A percentile compares a stretch with the other conserved stretches of the same genome.
Conservation (phyloP, 345 rosid species). For the Salix suchowensis region DNA sequence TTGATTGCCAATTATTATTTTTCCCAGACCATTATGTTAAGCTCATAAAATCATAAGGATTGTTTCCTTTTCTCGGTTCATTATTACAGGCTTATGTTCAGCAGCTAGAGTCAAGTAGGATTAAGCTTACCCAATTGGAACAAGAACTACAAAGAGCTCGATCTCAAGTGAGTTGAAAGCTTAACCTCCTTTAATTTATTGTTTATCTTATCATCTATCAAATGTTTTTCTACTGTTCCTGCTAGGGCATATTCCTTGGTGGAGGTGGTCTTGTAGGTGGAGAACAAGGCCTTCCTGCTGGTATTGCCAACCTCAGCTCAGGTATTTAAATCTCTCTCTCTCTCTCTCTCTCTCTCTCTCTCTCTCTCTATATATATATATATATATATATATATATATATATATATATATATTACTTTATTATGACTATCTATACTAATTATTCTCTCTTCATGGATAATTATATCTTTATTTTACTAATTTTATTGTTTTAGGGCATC, state of each 20-base stretch:
- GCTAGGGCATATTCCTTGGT: constrained; percentile 76
- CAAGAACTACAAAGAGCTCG: constrained; percentile 92
- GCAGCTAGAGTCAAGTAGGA: constrained; percentile 91
- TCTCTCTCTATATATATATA: too few species aligned
- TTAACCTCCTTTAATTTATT: background rate
- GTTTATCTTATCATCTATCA: background rate
- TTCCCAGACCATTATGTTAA: background rate
- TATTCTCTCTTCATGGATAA: background rate
- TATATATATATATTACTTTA: too few species aligned
- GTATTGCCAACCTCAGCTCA: constrained; percentile 50
- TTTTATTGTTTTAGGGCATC: background rate
- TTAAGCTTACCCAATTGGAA: constrained; percentile 84
- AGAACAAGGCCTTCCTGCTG: constrained; percentile 67
- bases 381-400: too few species aligned
- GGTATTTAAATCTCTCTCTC: constrained; percentile 32
- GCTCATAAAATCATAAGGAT: background rate
- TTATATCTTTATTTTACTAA: background rate
- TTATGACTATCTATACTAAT: background rate
- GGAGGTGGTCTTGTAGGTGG: constrained; percentile 49
- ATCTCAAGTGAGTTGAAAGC: constrained; percentile 51
- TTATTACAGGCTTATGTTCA: constrained; percentile 83
- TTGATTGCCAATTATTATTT: background rate
- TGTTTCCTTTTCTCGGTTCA: background rate
- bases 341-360: background rate
- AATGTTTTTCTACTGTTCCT: background rate